A percentile compares a stretch with the other conserved stretches of the same genome.
Conservation (phyloP, 192 early-diverging fungal genomes). For the Coemansia aciculifera region DNA sequence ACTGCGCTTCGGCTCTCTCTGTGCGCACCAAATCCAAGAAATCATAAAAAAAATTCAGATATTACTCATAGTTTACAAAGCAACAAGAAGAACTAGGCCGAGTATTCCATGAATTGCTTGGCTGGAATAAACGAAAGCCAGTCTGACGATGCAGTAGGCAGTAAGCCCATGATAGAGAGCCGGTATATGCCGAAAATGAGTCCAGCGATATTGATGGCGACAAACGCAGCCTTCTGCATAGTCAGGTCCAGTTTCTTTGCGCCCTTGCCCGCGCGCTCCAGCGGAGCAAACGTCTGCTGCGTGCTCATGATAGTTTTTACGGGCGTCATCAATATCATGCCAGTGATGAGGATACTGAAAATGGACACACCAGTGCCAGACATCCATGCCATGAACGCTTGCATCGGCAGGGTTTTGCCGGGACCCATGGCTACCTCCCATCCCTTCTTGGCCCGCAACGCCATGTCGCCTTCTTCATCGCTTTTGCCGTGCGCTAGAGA, state of each 20-base stretch:
- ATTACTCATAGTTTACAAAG: neutral
- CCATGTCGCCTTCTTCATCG: slow-evolving; percentile 28
- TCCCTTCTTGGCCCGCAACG: slow-evolving; percentile 75
- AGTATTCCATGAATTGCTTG: slow-evolving; percentile 55
- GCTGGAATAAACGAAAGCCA: slow-evolving; percentile 92
- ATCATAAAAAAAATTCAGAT: neutral
- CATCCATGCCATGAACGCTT: slow-evolving; percentile 99
- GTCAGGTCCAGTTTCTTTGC: slow-evolving; percentile 53
- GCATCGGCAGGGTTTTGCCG: slow-evolving; percentile 94
- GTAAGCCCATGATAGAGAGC: slow-evolving; percentile 87
- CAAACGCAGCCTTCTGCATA: slow-evolving; percentile 83
- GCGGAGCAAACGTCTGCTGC: slow-evolving; percentile 74
- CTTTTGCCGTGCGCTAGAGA: slow-evolving; percentile 8
- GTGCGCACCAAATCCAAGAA: slow-evolving; percentile 11
- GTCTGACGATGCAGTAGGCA: slow-evolving; percentile 90
- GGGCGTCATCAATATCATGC: slow-evolving; percentile 91
- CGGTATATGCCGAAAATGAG: slow-evolving; percentile 90
- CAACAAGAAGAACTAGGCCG: neutral
- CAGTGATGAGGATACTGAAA: slow-evolving; percentile 92
- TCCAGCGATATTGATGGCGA: slow-evolving; percentile 77
- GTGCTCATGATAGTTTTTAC: slow-evolving; percentile 73
- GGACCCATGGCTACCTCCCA: slow-evolving; percentile 92
- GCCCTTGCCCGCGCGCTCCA: slow-evolving; percentile 60
- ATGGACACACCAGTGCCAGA: slow-evolving; percentile 95
- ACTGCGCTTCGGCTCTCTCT: slow-evolving; percentile 17